Base-by-base conservation (phyloP, 2,329 filamentous ascomycete genomes). In the Proliferodiscus dingleyae region DNA sequence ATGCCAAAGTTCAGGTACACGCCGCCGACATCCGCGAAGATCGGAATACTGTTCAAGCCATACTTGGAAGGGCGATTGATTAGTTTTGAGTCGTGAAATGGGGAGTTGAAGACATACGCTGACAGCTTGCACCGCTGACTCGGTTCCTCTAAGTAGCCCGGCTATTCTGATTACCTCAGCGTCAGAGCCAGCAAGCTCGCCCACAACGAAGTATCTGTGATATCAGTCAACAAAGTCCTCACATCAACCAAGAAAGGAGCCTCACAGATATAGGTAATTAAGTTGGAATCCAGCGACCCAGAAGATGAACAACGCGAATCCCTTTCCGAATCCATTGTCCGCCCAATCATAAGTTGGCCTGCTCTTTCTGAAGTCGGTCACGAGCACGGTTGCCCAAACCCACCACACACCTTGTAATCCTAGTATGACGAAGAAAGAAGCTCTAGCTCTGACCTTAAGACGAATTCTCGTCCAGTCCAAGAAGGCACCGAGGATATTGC, bases 121-220 rank as follows among this genome's bases (percentile, higher is more conserved):
- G 13, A 89, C 66, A 5, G 83, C 84, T 60, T 89, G 85, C 67
- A 81, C 83, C 0, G 81, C 85, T 1, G 81, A 86, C 64, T 89
- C 84, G 0, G 81, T 85, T 1, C 81, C 85, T 45, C 84, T 72
- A 2, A 89, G 68, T 10, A 89, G 64, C 0, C 81, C 83, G 0
- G 84, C 77, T 56, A 83, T 81, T 1, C 84, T 75, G 34, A 89
- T 76, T 2, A 87, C 74, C 53, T 89, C 79, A 19, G 74, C 71
- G 41, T 85, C 72, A 5, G 72, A 69, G 4, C 70, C 64, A 1
- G 85, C 81, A 2, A 89, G 61, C 54, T 86, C 81, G 3, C 78
- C 74, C 8, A 88, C 76, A 48, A 88, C 69, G 57, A 88, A 88
- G 66, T 87, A 87, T 9, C 77, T 81, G 36, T 9, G 13, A 37